phyloP scores from a whole-genome alignment of 129 eudicot species.

The Tagetes erecta region DNA sequence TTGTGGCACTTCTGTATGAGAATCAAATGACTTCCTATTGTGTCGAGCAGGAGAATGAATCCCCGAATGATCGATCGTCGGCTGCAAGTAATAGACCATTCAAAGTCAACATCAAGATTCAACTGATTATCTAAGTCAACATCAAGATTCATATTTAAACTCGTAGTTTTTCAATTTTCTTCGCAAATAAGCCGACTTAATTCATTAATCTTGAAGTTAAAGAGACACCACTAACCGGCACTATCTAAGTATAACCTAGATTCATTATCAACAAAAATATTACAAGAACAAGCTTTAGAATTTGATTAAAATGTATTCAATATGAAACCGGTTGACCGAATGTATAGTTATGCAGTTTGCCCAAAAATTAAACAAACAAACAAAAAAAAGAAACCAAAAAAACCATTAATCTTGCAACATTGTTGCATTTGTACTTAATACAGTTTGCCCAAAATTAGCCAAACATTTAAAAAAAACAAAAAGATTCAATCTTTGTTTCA shows the following conservation, averaged over 20 bases:
- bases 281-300: neutral
- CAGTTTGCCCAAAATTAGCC: neutral
- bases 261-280: constrained; percentile 15
- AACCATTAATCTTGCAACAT: too few species aligned
- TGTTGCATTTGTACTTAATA: neutral
- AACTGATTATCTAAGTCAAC: neutral
- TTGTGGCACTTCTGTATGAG: constrained; percentile 44
- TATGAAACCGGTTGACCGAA: neutral
- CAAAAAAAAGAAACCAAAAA: too few species aligned
- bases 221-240: neutral
- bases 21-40: constrained; percentile 40
- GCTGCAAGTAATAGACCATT: constrained; percentile 41
- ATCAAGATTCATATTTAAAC: neutral
- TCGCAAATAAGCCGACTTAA: neutral
- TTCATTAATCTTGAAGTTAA: too few species aligned
- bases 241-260: neutral
- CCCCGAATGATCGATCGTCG: constrained; percentile 49
- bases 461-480: neutral
- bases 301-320: neutral
- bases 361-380: neutral
- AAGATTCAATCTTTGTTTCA: constrained; percentile 2
- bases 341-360: neutral
- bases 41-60: constrained; percentile 51
- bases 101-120: constrained; percentile 25
- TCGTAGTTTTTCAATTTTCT: neutral